Evolutionary conservation across 2,329 filamentous ascomycete genomes (phyloP), one percentile per base, ranked within the genome.

Genomic region (Decorospora gaudefroyi): DNA sequence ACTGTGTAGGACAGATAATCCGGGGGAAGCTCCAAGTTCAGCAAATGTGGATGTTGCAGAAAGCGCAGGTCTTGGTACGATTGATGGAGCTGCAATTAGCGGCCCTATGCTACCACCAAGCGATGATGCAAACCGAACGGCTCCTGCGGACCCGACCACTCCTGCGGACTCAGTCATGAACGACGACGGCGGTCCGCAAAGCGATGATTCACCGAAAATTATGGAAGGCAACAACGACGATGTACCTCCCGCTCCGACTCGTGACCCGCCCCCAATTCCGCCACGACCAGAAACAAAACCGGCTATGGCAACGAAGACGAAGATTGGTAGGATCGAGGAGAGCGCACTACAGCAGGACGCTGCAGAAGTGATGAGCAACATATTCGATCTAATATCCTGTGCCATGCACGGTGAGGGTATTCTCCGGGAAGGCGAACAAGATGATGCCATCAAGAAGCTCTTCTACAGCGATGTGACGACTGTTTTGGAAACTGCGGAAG

Each of bases 291-390:
- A 68, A 28, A 17, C 38, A 10, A 37, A 47, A 19, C 26, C 45
- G 8, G 40, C 36, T 6, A 11, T 27, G 19, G 40, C 42, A 7
- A 48, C 50, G 11, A 62, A 61, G 31, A 55, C 53, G 6, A 61
- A 52, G 9, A 60, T 78, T 15, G 75, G 77, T 23, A 74, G 78
- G 41, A 75, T 82, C 4, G 77, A 83, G 56, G 75, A 80, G 28
- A 80, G 79, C 12, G 80, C 89, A 22, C 64, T 63, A 35, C 93
- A 99, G 64, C 91, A 99, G 72, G 93, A 99, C 71, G 92, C 96
- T 4, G 90, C 90, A 9, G 93, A 99, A 70, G 92, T 96, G 31
- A 91, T 96, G 74, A 90, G 90, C 46, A 93, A 92, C 61, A 88
- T 96, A 17, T 82, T 96, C 46, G 90, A 92, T 63, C 87, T 93